Evolutionary conservation across 805 yeast genomes (phyloP), one percentile per base, ranked within the genome.

Genomic region (Saccharomycopsis fermentans): DNA sequence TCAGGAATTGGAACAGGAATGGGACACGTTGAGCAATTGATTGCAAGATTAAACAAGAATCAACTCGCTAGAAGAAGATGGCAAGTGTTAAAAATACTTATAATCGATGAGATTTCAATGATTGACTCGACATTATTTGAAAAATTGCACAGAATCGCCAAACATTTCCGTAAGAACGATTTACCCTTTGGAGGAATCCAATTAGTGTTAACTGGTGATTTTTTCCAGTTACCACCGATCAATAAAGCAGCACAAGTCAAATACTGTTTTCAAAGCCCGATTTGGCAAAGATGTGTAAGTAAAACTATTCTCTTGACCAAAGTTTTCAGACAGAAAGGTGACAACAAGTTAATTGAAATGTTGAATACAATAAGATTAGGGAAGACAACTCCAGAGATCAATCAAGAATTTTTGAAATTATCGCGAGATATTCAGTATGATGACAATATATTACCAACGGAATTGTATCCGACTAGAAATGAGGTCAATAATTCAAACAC

Each of bases 101-200:
- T 94, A 56, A 80, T 94, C 59, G 99, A 94, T 72, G 99, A 94
- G 71, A 79, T 94, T 2, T 91, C 98, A 0, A 94, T 94, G 99
- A 80, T 94, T 59, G 96, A 90, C 66, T 95, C 90, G 0, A 73
- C 67, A 1, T 75, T 92, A 54, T 79, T 94, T 62, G 86, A 86
- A 53, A 90, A 90, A 66, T 74, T 94, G 55, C 87, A 90, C 61
- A 72, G 67, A 11, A 71, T 92, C 39, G 97, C 94, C 0, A 77
- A 85, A 63, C 66, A 65, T 0, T 70, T 87, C 4, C 77, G 84
- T 40, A 74, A 71, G 24, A 70, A 63, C 26, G 69, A 73, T 14
- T 64, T 63, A 54, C 97, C 97, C 0, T 94, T 94, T 76, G 99
- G 99, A 4, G 99, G 99, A 0, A 84, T 94, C 51, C 99, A 94